phyloP scores from a whole-genome alignment of 2,329 filamentous ascomycete genomes.

The Periconia macrospinosa region DNA sequence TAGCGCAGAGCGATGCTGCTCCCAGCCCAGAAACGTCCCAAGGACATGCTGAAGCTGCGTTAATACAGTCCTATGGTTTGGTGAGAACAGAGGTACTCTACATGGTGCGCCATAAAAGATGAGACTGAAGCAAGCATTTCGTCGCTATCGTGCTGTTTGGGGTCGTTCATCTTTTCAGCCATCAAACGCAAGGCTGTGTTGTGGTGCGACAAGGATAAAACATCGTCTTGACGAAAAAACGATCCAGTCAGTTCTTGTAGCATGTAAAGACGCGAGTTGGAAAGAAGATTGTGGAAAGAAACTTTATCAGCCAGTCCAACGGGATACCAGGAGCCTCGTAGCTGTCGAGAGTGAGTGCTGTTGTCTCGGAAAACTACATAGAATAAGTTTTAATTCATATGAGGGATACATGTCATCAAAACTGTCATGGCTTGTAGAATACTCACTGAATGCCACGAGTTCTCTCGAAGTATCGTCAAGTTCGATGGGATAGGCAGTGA shows the following conservation, averaged over 20 bases:
- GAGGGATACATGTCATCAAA: too few relatives aligned
- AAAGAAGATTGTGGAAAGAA: slow-evolving; percentile 27
- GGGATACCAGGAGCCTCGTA: slow-evolving; percentile 30
- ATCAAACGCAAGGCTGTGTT: slow-evolving; percentile 24
- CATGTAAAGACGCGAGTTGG: slow-evolving; percentile 31
- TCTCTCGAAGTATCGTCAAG: slow-evolving; percentile 24
- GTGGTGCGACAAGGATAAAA: slow-evolving; percentile 22
- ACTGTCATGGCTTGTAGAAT: not conserved
- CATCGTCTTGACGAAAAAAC: slow-evolving; percentile 23
- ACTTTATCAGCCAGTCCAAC: slow-evolving; percentile 25
- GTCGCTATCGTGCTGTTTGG: slow-evolving; percentile 22
- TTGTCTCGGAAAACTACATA: slow-evolving; percentile 25
- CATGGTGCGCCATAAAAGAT: slow-evolving; percentile 32
- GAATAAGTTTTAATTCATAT: slow-evolving; percentile 10
- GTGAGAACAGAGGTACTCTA: slow-evolving; percentile 8
- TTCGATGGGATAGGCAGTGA: slow-evolving; percentile 26
- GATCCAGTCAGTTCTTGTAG: slow-evolving; percentile 21
- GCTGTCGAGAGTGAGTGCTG: slow-evolving; percentile 20
- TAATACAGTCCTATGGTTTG: not conserved
- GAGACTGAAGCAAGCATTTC: slow-evolving; percentile 20
- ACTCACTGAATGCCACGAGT: slow-evolving; percentile 29
- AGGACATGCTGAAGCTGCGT: slow-evolving; percentile 9
- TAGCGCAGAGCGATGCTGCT: slow-evolving; percentile 26
- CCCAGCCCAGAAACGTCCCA: slow-evolving; percentile 23
- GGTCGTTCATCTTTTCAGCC: slow-evolving; percentile 21